Evolutionary conservation across 805 yeast species (phyloP), one percentile per base, ranked within the genome.

Genomic region (Cephaloascus fragrans): DNA sequence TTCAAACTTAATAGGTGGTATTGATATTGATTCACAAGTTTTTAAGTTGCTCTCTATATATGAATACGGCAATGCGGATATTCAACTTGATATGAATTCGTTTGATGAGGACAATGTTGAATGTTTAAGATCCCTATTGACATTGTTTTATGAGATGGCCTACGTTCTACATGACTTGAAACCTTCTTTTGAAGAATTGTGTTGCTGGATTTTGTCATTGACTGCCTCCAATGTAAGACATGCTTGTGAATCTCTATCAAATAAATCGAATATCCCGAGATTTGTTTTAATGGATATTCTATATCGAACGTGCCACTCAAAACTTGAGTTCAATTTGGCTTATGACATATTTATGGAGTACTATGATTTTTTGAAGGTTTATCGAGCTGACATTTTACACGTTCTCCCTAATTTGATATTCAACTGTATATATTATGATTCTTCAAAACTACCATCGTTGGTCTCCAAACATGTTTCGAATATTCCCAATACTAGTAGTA

Each of bases 271-370:
- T 2, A 53, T 68, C 14, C 76, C 77, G 0, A 47, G 61, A 1
- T 66, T 62, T 47, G 55, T 71, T 1, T 36, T 57, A 1, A 50
- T 57, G 1, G 73, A 71, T 41, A 47, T 70, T 3, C 46, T 68
- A 2, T 43, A 53, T 1, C 52, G 76, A 35, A 55, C 67, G 1
- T 69, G 71, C 1, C 41, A 50, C 39, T 51, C 57, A 4, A 42
- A 44, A 17, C 45, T 52, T 4, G 71, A 67, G 32, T 46, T 53
- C 26, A 42, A 52, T 5, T 48, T 65, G 15, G 70, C 63, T 40
- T 47, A 50, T 9, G 70, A 64, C 36, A 41, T 67, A 8, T 67
- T 70, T 70, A 16, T 38, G 3, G 43, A 49, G 12, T 62, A 34
- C 23, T 18, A 14, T 16, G 26, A 34, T 8, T 12, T 8, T 14